Evolutionary conservation across 2,329 filamentous ascomycete species (phyloP).

Genomic region (Aureobasidium sp.): DNA sequence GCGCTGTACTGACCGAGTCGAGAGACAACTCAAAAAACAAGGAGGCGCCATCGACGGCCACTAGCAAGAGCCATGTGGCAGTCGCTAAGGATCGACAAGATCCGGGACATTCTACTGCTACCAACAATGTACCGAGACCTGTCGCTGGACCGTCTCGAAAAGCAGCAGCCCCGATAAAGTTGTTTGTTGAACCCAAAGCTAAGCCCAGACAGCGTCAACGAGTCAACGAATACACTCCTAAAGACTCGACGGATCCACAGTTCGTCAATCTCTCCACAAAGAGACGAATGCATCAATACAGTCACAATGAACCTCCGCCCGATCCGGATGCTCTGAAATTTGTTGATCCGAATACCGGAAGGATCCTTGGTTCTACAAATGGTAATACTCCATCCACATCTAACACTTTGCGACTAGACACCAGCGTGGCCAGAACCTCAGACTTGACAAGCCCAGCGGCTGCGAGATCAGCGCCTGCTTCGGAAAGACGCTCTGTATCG

Average conservation of each 20-base stretch:
- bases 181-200: not conserved
- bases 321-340: slow-evolving; percentile 23
- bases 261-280: slow-evolving; percentile 23
- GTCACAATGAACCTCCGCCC: slow-evolving; percentile 24
- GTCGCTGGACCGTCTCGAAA: not conserved
- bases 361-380: not conserved
- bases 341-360: slow-evolving; percentile 27
- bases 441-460: not conserved
- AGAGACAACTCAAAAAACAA: not conserved
- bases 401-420: not conserved
- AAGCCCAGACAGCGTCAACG: slow-evolving; percentile 1
- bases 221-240: slow-evolving; percentile 21
- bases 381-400: not conserved
- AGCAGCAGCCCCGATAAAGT: not conserved
- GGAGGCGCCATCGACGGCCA: not conserved
- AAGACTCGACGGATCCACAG: slow-evolving; percentile 19
- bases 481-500: not conserved
- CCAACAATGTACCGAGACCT: not conserved
- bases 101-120: not conserved
- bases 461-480: not conserved
- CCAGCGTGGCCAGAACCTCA: not conserved
- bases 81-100: not conserved
- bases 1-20: not conserved
- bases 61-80: not conserved
- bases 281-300: slow-evolving; percentile 21